Conservation (phyloP, 176 grass and related monocot genomes). For the Rhipidocladum racemiflorum region DNA sequence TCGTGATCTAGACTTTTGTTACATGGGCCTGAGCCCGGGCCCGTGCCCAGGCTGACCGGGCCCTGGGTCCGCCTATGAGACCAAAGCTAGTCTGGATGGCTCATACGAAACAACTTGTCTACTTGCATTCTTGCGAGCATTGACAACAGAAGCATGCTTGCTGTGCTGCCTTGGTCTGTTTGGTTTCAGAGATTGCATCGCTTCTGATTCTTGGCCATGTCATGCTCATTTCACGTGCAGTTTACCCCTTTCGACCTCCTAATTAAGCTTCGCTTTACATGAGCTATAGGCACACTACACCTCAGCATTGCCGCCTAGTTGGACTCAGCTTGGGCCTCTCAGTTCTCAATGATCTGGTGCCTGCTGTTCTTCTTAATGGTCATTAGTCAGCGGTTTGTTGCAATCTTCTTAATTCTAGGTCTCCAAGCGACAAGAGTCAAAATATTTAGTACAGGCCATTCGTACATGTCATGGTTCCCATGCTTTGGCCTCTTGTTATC, state of each 20-base stretch:
- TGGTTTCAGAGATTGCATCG: constrained; percentile 2
- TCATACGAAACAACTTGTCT: no score
- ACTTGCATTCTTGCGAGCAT: neutral
- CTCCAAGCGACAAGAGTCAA: neutral
- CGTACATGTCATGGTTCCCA: neutral
- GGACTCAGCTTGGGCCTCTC: neutral
- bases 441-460: neutral
- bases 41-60: no score
- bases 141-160: constrained; percentile 17
- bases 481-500: neutral
- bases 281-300: neutral
- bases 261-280: neutral
- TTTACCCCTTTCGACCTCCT: neutral
- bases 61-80: no score
- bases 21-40: no score
- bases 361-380: neutral
- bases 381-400: constrained; percentile 4
- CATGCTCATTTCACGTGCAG: neutral
- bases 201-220: neutral
- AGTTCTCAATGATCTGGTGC: neutral
- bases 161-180: neutral
- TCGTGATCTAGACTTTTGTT: no score
- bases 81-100: no score
- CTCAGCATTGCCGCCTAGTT: neutral
- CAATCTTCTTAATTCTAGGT: neutral